Evolutionary conservation across 257 asterid genomes (phyloP), one percentile per base, ranked within the genome.

Genomic region (Buddleja alternifolia): DNA sequence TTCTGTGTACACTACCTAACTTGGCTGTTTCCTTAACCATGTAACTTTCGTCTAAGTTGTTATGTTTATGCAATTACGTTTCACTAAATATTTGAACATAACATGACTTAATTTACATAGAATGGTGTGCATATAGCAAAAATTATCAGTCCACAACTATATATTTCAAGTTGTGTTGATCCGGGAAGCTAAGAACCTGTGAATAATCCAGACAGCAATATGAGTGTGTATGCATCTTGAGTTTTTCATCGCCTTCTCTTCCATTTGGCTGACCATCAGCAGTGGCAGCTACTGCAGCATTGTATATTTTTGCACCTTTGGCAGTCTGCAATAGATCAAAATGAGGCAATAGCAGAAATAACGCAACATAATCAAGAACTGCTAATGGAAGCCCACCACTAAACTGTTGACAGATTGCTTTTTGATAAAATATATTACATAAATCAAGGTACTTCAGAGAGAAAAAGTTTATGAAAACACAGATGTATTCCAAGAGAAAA

Each of bases 191-290:
- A 69, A 61, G 66, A 72, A 88, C 97, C 96, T 91, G 97, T 36
- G 98, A 80, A 78, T 92, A 92, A 67, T 92, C 98, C 19, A 92
- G 83, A 74, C 98, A 89, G 56, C 98, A 92, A 57, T 89, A 92
- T 12, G 97, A 89, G 76, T 92, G 98, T 5, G 98, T 92, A 39
- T 92, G 96, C 89, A 89, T 39, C 81, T 92, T 92, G 62, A 75
- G 77, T 77, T 92, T 92, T 12, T 92, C 98, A 52, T 92, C 96
- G 71, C 95, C 96, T 56, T 85, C 96, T 76, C 84, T 85, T 62
- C 98, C 95, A 65, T 52, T 46, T 40, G 64, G 82, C 75, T 74
- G 87, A 54, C 82, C 78, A 74, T 92, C 96, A 36, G 29, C 85
- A 8, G 85, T 75, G 29, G 87, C 90, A 79, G 95, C 88, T 42